Evolutionary conservation across 345 rosid genomes (phyloP), one percentile per base, ranked within the genome.

Genomic region (Stellera chamaejasme): DNA sequence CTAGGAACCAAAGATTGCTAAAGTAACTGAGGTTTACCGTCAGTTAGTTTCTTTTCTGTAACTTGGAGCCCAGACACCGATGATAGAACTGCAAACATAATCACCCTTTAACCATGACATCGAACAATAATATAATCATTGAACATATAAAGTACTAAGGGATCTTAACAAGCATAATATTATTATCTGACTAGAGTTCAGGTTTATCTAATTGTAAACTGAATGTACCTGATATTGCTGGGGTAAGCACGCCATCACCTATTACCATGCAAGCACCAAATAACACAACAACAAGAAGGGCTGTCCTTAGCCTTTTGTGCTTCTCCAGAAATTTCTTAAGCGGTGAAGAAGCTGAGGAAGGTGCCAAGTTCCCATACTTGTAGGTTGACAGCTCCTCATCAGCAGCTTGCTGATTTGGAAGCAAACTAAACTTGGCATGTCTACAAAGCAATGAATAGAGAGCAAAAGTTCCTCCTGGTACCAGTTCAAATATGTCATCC

Each of bases 321-420:
- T 79, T 90, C 66, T 85, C 94, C 69, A 90, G 43, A 67, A 79
- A 78, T 72, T 80, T 80, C 76, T 72, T 82, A 46, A 90, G 66
- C 3, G 77, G 72, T 66, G 96, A 76, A 45, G 84, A 59, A 63
- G 65, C 13, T 10, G 28, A 63, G 74, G 58, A 27, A 36, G 72
- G 77, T 2, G 67, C 36, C 32, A 83, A 73, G 26, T 82, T 86
- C 27, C 77, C 87, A 72, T 69, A 85, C 58, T 74, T 90, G 73
- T 90, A 90, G 57, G 96, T 28, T 19, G 89, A 83, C 48, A 90
- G 94, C 78, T 90, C 97, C 72, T 87, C 97, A 52, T 90, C 96
- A 68, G 96, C 97, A 45, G 94, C 89, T 78, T 90, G 97, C 71
- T 87, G 96, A 78, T 90, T 90, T 36, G 89, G 91, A 72, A 90